phyloP scores from a whole-genome alignment of 768 basidiomycete species.

The Agrocybe pediades region DNA sequence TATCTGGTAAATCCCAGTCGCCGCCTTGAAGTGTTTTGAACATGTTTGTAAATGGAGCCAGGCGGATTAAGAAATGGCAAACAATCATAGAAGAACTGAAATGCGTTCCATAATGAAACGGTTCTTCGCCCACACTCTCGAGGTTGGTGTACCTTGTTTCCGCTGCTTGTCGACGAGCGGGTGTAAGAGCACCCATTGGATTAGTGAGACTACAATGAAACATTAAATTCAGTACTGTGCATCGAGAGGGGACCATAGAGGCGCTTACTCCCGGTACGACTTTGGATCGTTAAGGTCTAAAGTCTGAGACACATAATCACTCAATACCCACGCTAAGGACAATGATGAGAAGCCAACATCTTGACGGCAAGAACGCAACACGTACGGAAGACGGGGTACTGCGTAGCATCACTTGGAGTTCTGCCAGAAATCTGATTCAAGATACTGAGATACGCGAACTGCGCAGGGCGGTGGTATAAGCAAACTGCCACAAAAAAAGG shows the following conservation, averaged over 20 bases:
- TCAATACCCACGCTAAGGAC: slow-evolving; percentile 79
- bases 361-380: slow-evolving; percentile 1
- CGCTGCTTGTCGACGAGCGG: slow-evolving; percentile 74
- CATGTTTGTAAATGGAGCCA: slow-evolving; percentile 92
- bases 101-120: slow-evolving; percentile 94
- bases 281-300: slow-evolving; percentile 65
- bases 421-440: slow-evolving; percentile 91
- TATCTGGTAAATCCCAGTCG: slow-evolving; percentile 91
- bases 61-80: slow-evolving; percentile 89
- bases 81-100: slow-evolving; percentile 98
- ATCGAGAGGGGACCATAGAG: background rate
- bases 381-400: slow-evolving; percentile 90
- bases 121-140: slow-evolving; percentile 78
- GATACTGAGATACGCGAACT: slow-evolving; percentile 90
- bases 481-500: background rate
- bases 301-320: slow-evolving; percentile 75
- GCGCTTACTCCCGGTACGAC: slow-evolving; percentile 72
- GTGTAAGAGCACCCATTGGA: slow-evolving; percentile 90
- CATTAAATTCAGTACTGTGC: background rate
- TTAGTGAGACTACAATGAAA: slow-evolving; percentile 59
- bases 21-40: slow-evolving; percentile 95
- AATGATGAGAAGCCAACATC: background rate
- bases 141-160: slow-evolving; percentile 73
- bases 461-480: background rate
- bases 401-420: slow-evolving; percentile 93